Base-by-base conservation (phyloP, 208 protist species). In the Plasmodiophora brassicae region DNA sequence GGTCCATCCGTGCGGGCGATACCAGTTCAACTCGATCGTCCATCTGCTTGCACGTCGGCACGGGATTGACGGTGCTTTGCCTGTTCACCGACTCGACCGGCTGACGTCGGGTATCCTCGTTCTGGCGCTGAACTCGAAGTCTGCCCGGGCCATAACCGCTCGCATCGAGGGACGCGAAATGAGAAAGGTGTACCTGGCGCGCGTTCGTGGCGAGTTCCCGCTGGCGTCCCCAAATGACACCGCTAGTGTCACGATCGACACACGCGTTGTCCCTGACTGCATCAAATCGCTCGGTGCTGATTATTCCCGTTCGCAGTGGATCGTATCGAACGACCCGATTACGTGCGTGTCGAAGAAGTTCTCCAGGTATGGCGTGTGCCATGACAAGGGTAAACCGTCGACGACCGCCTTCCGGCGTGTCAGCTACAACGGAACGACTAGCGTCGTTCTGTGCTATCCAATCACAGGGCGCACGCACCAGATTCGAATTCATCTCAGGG, bases 401-500 rank as follows among this genome's bases (percentile, higher is more conserved):
- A 38, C 32, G 10, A 78, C 65, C 32, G 65, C 65, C 5, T 78
- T 78, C n/a, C 65, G 65, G 41, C 5, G 65, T 14, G 5, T 78
- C 5, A 78, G 41, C 65, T 78, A 38, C n/a, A 78, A 78, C 41
- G 83, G 83, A 1, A 41, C 20, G 20, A 86, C 83, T 5, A 54
- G 44, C 44, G 44, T 86, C 45, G 83, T 86, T 36, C 45, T 45
- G 44, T 86, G 83, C 25, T 53, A 86, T 45, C 83, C 83, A 5
- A 45, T 86, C 5, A 86, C 83, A n/a, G 83, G 83, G n/a, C 10
- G 83, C 8, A 86, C 83, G 20, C 83, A 86, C 45, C 83, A 86
- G 83, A 86, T 86, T 54, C 83, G 83, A 46, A n/a, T 86, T 20
- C 83, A 86, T 86, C 41, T 86, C n/a, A n/a, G n/a, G n/a, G n/a